phyloP scores from a whole-genome alignment of 116 monocot species.

The Posidonia oceanica region DNA sequence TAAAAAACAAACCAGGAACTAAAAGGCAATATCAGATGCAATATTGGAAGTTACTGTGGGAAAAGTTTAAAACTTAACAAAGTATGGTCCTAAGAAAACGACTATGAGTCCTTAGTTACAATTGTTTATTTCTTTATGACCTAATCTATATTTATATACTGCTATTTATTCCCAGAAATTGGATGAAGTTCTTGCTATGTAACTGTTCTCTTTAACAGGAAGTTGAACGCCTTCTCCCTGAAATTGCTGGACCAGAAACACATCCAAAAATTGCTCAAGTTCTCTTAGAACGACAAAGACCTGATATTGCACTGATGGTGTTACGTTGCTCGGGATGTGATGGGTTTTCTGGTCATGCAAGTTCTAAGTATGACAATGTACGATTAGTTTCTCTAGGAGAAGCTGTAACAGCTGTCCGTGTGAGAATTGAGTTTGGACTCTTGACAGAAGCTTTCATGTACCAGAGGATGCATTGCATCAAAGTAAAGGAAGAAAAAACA shows the following conservation, averaged over 20 bases:
- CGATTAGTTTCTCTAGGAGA: slow-evolving; percentile 35
- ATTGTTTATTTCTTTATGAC: no score
- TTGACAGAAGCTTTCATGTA: slow-evolving; percentile 89
- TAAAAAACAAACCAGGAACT: no score
- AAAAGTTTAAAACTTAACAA: no score
- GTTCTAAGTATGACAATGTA: slow-evolving; percentile 20
- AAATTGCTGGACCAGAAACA: slow-evolving; percentile 61
- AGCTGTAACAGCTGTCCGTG: slow-evolving; percentile 60
- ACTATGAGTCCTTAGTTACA: no score
- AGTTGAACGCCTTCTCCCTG: slow-evolving; percentile 52
- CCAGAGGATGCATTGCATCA: slow-evolving; percentile 55
- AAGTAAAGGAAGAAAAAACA: slow-evolving; percentile 36
- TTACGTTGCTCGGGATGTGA: slow-evolving; percentile 68
- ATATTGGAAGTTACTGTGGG: no score
- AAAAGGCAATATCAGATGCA: no score
- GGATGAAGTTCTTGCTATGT: neutral
- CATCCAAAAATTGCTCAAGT: slow-evolving; percentile 83
- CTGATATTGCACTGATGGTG: slow-evolving; percentile 65
- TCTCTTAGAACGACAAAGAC: slow-evolving; percentile 65
- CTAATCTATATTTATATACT: no score
- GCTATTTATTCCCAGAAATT: no score
- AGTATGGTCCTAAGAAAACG: no score
- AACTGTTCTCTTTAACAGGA: slow-evolving; percentile 27
- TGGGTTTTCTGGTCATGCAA: slow-evolving; percentile 31
- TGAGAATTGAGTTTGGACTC: slow-evolving; percentile 79